phyloP scores from a whole-genome alignment of 1,284 basidiomycete genomes.

The Ganoderma sp. region DNA sequence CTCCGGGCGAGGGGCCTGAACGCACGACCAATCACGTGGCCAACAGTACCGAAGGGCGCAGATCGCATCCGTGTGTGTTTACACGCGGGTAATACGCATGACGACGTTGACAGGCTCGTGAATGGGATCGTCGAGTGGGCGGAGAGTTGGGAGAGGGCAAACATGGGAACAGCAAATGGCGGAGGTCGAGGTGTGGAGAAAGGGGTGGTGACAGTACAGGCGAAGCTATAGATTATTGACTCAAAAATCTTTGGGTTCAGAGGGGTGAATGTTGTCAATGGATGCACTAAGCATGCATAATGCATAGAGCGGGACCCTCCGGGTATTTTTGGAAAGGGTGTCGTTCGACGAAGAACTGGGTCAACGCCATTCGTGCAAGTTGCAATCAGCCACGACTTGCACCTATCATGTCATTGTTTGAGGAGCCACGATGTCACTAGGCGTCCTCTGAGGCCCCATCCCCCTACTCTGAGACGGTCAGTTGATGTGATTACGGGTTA shows the following conservation, averaged over 20 bases:
- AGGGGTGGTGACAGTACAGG: conserved; percentile 16
- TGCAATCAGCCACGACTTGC: too few relatives aligned
- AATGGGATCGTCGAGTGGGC: conserved; percentile 41
- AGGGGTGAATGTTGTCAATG: not conserved
- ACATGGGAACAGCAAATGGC: conserved; percentile 9
- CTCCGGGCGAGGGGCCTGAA: conserved; percentile 68
- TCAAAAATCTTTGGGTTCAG: not conserved
- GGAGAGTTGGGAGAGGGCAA: conserved; percentile 30
- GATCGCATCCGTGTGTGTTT: conserved; percentile 87
- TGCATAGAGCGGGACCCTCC: too few relatives aligned
- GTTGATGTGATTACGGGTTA: too few relatives aligned
- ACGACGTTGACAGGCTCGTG: conserved; percentile 69
- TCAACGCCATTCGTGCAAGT: too few relatives aligned
- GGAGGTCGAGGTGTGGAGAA: conserved; percentile 7
- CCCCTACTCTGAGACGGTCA: too few relatives aligned
- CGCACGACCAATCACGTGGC: conserved; percentile 82
- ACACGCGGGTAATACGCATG: conserved; percentile 73
- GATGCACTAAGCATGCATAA: too few relatives aligned
- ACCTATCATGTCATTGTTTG: too few relatives aligned
- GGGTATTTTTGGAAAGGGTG: too few relatives aligned
- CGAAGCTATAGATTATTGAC: conserved; percentile 27
- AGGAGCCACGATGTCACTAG: too few relatives aligned
- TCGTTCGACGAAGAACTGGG: too few relatives aligned
- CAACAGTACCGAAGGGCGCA: conserved; percentile 83
- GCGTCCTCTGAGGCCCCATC: too few relatives aligned